A percentile compares a stretch with the other conserved stretches of the same genome.
phyloP scores from a whole-genome alignment of 208 protist species.

The Trypanosoma conorhini region DNA sequence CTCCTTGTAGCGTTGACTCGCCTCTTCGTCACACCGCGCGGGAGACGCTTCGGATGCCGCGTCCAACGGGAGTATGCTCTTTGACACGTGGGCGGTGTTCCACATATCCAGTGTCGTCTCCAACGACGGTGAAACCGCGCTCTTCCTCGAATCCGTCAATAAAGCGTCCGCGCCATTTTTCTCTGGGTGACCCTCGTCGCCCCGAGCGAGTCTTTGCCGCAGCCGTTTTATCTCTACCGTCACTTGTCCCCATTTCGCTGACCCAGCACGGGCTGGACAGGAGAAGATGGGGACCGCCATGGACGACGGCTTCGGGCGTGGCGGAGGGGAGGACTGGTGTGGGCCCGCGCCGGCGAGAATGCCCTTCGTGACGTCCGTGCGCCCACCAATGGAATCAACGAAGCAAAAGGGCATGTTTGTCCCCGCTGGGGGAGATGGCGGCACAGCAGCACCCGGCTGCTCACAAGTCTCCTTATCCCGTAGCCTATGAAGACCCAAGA shows the following conservation, averaged over 20 bases:
- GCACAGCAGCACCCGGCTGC: neutral
- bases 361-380: neutral
- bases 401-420: neutral
- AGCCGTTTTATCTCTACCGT: neutral
- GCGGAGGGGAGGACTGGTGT: slow-evolving; percentile 21
- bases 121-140: neutral
- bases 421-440: neutral
- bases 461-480: neutral
- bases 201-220: neutral
- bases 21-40: neutral
- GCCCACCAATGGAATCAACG: neutral
- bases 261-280: neutral
- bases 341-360: neutral
- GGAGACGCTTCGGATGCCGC: neutral
- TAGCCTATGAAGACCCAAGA: neutral
- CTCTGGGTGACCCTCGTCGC: neutral
- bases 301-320: slow-evolving; percentile 11
- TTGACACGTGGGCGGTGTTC: neutral
- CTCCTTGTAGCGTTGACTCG: slow-evolving; percentile 11
- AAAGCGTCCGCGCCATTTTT: neutral
- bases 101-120: neutral
- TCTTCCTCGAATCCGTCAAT: neutral
- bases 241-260: neutral
- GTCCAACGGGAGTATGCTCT: neutral
- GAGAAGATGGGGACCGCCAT: neutral